Percentiles rank a stretch among this genome's conserved stretches.
Evolutionary conservation across 768 basidiomycete species (phyloP).

Genomic region (Hortiboletus flavorubellus): DNA sequence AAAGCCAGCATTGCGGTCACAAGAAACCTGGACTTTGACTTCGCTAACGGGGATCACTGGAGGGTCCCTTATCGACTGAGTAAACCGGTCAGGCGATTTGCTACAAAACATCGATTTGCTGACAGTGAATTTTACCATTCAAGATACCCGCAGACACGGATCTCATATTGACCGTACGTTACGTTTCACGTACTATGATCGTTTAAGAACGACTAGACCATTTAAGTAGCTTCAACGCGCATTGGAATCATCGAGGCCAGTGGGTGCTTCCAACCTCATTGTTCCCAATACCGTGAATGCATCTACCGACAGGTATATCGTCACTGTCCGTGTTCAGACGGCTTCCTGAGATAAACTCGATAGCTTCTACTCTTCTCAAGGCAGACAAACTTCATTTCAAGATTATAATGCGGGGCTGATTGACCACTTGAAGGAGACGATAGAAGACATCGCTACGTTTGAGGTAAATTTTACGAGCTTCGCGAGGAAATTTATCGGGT

Average conservation of each 20-base stretch:
- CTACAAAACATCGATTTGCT: background rate
- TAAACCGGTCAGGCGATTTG: constrained; percentile 47
- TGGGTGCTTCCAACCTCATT: constrained; percentile 34
- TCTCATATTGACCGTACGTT: constrained; percentile 49
- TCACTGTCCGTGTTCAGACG: background rate
- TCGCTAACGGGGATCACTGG: constrained; percentile 41
- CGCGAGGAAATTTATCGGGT: background rate
- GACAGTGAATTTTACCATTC: background rate
- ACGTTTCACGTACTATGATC: background rate
- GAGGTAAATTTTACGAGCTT: constrained; percentile 45
- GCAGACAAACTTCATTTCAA: constrained; percentile 75
- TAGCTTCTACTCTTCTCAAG: constrained; percentile 87
- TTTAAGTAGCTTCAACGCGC: constrained; percentile 43
- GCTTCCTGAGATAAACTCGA: constrained; percentile 4
- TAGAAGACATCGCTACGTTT: constrained; percentile 57
- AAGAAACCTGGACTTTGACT: constrained; percentile 78
- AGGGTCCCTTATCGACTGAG: constrained; percentile 60
- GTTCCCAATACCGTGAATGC: constrained; percentile 56
- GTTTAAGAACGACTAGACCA: constrained; percentile 3
- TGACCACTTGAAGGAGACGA: constrained; percentile 46
- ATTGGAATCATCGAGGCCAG: constrained; percentile 44
- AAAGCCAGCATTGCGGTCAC: constrained; percentile 62
- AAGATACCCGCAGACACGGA: constrained; percentile 59
- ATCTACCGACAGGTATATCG: constrained; percentile 70
- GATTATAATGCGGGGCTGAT: constrained; percentile 70